Evolutionary conservation across 208 protist genomes (phyloP).

Genomic region (Tritrichomonas foetus): DNA sequence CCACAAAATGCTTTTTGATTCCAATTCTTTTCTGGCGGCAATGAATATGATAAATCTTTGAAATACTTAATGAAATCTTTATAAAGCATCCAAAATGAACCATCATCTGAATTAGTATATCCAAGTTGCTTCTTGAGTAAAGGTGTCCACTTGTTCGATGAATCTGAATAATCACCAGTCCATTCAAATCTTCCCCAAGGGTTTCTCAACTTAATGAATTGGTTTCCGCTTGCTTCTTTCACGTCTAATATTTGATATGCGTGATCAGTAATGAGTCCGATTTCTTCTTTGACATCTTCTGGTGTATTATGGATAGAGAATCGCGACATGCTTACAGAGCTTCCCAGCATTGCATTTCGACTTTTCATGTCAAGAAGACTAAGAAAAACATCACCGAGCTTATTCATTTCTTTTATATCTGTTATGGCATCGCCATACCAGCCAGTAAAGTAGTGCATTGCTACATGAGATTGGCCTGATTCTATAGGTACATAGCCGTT

Average conservation of each 20-base stretch:
- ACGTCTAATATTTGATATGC: background rate
- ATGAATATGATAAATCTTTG: background rate
- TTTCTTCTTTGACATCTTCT: background rate
- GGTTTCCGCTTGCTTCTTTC: background rate
- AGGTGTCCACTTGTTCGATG: no score
- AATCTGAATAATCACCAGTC: background rate
- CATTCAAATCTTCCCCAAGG: slow-evolving; percentile 12
- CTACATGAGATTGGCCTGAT: background rate
- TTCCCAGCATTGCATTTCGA: background rate
- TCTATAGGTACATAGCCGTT: background rate
- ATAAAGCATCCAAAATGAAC: background rate
- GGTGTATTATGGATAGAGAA: no score
- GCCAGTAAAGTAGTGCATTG: background rate
- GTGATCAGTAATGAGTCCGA: background rate
- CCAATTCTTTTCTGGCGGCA: no score
- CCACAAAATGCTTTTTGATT: no score
- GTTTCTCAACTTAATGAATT: slow-evolving; percentile 22
- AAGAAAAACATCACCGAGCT: background rate
- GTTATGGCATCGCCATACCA: background rate
- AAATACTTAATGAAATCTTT: background rate
- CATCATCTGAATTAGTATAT: background rate
- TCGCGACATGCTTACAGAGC: background rate
- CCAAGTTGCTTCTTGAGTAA: background rate
- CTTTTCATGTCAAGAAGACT: background rate
- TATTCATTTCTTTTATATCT: background rate